Base-by-base conservation (phyloP, 768 basidiomycete species). In the Exsudoporus frostii region DNA sequence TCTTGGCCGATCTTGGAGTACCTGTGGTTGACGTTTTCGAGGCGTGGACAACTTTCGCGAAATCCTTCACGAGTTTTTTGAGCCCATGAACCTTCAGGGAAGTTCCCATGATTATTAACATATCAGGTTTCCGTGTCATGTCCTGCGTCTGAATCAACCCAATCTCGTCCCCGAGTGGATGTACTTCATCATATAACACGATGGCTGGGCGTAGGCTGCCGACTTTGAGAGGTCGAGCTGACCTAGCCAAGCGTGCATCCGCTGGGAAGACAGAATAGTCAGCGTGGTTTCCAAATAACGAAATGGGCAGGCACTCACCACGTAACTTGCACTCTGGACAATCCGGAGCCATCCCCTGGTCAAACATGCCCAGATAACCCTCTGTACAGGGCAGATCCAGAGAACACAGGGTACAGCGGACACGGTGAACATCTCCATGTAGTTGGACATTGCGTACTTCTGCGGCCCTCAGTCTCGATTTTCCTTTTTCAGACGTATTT, bases 71-170 rank as follows among this genome's bases (percentile, higher is more conserved):
- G 29, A 98, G 81, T 64, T 86, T 89, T 73, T 92, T 93, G 50
- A 98, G 74, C 14, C 95, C 96, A 59, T 97, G 94, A 10, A 98
- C 97, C 70, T 96, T 96, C 52, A 99, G 78, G 17, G 91, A 93
- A 15, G 97, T 99, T 22, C 96, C 96, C 90, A 98, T 95, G 62
- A 99, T 88, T 61, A 99, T 85, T 38, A 99, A 75, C 76, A 97
- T 79, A 67, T 98, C 96, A 3, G 97, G 96, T 64, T 82, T 86
- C 48, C 85, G 83, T 15, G 75, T 70, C 6, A 97, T 67, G 66
- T 99, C 96, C 15, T 79, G 74, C 5, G 82, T 74, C 59, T 94
- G 89, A 2, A 97, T 86, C 39, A 71, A 66, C 34, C 91, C 94
- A 60, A 99, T 98, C 40, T 94, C 90, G 57, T 98, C 94, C 2